phyloP scores from a whole-genome alignment of 169 alveolate species.

The Babesia sp. region DNA sequence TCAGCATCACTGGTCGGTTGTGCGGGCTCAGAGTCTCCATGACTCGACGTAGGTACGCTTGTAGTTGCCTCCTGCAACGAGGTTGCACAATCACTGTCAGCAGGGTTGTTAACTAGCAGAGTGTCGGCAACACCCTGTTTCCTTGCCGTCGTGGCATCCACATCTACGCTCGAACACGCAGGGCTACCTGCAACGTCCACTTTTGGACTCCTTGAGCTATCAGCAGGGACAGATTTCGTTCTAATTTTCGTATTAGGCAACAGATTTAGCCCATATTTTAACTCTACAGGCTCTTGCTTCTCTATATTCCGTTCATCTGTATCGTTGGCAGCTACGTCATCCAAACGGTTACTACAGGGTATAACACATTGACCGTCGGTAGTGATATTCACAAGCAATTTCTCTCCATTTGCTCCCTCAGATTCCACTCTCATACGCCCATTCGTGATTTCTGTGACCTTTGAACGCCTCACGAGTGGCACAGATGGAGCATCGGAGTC shows the following conservation, averaged over 20 bases:
- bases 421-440: background rate
- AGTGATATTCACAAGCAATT: constrained; percentile 1
- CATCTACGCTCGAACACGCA: background rate
- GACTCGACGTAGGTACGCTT: background rate
- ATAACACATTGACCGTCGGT: constrained; percentile 21
- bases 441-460: constrained; percentile 23
- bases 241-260: background rate
- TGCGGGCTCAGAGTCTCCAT: background rate
- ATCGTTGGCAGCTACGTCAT: constrained; percentile 5
- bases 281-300: background rate
- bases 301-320: background rate
- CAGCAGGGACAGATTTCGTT: background rate
- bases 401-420: background rate
- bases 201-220: background rate
- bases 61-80: too few relatives aligned
- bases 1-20: constrained; percentile 28
- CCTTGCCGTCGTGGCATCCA: background rate
- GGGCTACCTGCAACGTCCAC: constrained; percentile 1
- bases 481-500: background rate
- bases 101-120: background rate
- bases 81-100: too few relatives aligned
- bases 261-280: constrained; percentile 53
- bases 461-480: constrained; percentile 17
- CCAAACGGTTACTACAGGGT: constrained; percentile 55
- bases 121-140: background rate